These are phyloP conservation scores for Aphanocladium album DNA, from an alignment of 2,329 filamentous ascomycete species.

Conservation along the genomic window DNA sequence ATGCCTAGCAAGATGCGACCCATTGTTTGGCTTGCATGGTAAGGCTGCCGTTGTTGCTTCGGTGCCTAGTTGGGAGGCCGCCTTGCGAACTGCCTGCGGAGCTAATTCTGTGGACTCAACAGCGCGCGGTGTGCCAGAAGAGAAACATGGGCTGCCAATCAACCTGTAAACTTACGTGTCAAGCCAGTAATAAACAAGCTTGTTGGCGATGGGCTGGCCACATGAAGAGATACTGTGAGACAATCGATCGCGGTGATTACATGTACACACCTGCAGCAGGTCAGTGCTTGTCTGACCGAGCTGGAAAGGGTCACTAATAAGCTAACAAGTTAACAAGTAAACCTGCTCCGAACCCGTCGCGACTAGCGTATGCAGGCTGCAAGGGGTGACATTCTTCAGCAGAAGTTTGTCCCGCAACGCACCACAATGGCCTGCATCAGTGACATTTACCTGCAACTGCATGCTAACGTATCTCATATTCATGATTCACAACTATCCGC, in stretches of 20 bases:
- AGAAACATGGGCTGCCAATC: background rate
- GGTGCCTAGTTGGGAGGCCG: constrained; percentile 7
- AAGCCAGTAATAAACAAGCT: background rate
- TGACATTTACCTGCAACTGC: no score
- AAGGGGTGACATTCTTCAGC: no score
- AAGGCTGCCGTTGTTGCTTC: background rate
- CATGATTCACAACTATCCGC: no score
- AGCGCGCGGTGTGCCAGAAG: background rate
- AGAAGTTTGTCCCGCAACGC: no score
- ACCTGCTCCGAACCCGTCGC: no score
- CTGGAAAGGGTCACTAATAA: background rate
- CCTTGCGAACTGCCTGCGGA: background rate
- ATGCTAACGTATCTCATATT: no score
- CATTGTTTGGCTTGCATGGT: background rate
- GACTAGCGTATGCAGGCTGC: no score
- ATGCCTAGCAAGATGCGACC: constrained; percentile 5
- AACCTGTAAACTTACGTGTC: background rate
- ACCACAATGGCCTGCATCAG: no score
- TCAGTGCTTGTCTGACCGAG: background rate
- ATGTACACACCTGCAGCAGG: background rate
- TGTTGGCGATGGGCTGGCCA: background rate
- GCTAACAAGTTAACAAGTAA: no score
- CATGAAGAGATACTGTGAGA: background rate
- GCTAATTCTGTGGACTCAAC: background rate
- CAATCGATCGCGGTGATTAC: background rate